A percentile compares a stretch with the other conserved stretches of the same genome.
Evolutionary conservation across 1,139 yeast species (phyloP).

Genomic region (Magnusiomyces magnusii): DNA sequence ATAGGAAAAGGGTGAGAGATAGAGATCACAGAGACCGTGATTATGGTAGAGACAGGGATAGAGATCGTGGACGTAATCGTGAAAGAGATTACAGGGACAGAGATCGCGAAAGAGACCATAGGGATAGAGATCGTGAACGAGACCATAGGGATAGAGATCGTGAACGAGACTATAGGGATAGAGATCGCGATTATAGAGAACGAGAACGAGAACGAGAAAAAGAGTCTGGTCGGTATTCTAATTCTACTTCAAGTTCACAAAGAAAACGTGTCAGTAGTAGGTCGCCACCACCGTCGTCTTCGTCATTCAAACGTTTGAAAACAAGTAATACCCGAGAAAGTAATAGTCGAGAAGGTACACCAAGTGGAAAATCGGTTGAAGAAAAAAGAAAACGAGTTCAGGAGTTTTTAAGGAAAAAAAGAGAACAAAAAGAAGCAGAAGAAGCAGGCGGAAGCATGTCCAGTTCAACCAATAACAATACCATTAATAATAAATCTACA

Average conservation of each 20-base stretch:
- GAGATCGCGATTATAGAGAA: constrained; percentile 1
- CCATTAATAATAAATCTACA: not conserved
- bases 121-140: not conserved
- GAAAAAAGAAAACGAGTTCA: not conserved
- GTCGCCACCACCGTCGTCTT: not conserved
- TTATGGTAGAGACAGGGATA: not conserved
- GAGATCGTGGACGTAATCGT: not conserved
- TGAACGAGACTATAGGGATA: not conserved
- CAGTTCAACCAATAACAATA: not conserved
- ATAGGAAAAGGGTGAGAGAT: not conserved
- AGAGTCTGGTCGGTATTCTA: not conserved
- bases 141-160: not conserved
- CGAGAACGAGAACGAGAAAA: not conserved
- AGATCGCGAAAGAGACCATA: not conserved
- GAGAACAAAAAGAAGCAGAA: not conserved
- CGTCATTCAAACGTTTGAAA: not conserved
- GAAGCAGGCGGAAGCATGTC: not conserved
- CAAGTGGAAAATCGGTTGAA: not conserved
- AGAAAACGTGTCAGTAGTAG: constrained; percentile 2
- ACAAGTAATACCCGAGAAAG: no score
- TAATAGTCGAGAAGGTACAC: not conserved
- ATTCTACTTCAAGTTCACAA: not conserved
- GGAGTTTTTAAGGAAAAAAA: not conserved
- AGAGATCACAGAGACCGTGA: not conserved
- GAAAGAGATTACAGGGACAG: not conserved